Evolutionary conservation across 1,284 basidiomycete species (phyloP), one percentile per base, ranked within the genome.

Genomic region (Ustanciosporium gigantosporum): DNA sequence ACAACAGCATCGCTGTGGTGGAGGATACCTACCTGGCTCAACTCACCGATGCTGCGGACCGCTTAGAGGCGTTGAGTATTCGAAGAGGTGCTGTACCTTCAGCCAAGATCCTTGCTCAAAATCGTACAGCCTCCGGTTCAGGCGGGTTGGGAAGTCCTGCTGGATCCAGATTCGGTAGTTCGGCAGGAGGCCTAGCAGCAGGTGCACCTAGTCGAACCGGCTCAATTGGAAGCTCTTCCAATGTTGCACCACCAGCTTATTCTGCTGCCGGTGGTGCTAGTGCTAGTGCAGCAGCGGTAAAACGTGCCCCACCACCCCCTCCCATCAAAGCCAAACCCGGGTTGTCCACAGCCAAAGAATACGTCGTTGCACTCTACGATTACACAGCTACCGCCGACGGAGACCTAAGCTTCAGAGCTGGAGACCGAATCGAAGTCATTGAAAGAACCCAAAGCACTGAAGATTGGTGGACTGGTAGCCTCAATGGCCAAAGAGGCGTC

Each of bases 391-490:
- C 59, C 9, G 62, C 64, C 23, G 91, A 90, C 1, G 95, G 95
- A 0, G 94, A 99, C 79, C 81, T 99, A 44, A 88, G 86, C 1
- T 99, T 99, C 82, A 85, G 82, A 49, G 85, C 86, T 2, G 95
- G 95, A n/a, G 94, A 98, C 79, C 82, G 85, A 61, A 97, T 99
- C 79, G 91, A 95, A 80, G 83, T 98, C 44, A 84, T 95, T 23
- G 88, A 95, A 79, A 85, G 87, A 74, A 89, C 89, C 11, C 85
- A 84, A 2, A 91, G 86, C 67, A 79, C 87, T 19, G 91, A 97
- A 75, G 95, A 98, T 76, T 98, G 94, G 94, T 99, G 94, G 94
- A 97, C 92, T 8, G 95, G 94, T 5, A 83, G 84, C 67, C 42
- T 97, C 59, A 86, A 90, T 66, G 93, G 92, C 2, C 79, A 80